phyloP scores from a whole-genome alignment of 1,284 basidiomycete species.

The Pseudozyma pruni region DNA sequence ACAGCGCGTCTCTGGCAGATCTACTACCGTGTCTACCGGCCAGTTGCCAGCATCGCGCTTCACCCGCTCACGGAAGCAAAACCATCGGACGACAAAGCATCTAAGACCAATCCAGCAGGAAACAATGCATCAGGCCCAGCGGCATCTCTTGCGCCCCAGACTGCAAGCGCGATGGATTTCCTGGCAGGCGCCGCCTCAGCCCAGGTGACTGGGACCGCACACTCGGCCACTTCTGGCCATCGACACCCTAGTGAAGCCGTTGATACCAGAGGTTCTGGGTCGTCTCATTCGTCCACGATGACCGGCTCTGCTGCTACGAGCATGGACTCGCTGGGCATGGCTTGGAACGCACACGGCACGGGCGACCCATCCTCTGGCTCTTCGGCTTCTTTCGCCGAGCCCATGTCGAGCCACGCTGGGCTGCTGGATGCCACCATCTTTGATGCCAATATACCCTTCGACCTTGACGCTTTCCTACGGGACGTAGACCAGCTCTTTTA shows the following conservation, averaged over 20 bases:
- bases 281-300: no score
- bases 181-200: neutral
- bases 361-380: neutral
- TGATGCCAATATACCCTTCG: conserved; percentile 21
- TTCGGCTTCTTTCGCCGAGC: neutral
- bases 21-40: conserved; percentile 34
- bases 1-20: conserved; percentile 21
- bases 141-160: neutral
- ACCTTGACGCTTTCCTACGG: conserved; percentile 33
- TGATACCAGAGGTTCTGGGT: no score
- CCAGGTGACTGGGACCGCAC: no score
- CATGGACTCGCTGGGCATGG: neutral
- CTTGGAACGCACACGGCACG: neutral
- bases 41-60: conserved; percentile 1
- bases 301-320: no score
- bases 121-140: neutral
- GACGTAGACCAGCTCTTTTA: conserved; percentile 40
- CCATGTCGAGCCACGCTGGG: conserved; percentile 1
- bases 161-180: no score
- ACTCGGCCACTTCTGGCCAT: no score
- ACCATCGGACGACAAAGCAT: neutral
- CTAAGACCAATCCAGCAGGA: no score
- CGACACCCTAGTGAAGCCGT: no score
- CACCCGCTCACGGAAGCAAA: neutral
- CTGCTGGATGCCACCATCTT: conserved; percentile 6